phyloP scores from a whole-genome alignment of 73 alveolate genomes.

The Urostyla sp. region DNA sequence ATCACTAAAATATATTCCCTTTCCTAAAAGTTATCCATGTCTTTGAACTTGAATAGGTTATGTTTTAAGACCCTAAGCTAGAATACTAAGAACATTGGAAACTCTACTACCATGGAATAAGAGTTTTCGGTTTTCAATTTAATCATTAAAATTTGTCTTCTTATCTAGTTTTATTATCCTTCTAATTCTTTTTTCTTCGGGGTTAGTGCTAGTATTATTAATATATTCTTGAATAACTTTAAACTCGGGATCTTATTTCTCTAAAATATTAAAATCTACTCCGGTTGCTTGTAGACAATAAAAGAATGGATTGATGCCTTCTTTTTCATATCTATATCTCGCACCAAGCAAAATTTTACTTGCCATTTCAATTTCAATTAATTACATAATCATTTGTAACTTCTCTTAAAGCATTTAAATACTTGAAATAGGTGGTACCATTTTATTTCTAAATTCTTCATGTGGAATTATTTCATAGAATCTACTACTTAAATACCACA shows the following conservation, averaged over 20 bases:
- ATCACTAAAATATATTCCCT: conserved; percentile 96
- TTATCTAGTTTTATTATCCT: conserved; percentile 83
- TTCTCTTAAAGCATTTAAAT: conserved; percentile 50
- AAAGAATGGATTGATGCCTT: conserved; percentile 80
- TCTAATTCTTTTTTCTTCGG: conserved; percentile 59
- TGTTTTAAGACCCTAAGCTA: conserved; percentile 85
- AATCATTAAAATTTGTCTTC: conserved; percentile 72
- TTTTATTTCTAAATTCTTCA: conserved; percentile 77
- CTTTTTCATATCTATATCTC: conserved; percentile 19
- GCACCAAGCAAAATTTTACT: conserved; percentile 88
- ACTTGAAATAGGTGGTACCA: conserved; percentile 76
- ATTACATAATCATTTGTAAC: conserved; percentile 63
- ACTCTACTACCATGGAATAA: conserved; percentile 96
- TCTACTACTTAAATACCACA: conserved; percentile 84
- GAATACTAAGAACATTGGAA: conserved; percentile 90
- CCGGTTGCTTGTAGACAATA: conserved; percentile 70
- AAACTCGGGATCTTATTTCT: conserved; percentile 77
- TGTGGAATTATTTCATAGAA: conserved; percentile 93
- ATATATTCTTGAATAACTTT: conserved; percentile 78
- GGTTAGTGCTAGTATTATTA: conserved; percentile 55
- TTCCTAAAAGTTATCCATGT: conserved; percentile 90
- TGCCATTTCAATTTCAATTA: conserved; percentile 79
- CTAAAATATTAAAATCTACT: conserved; percentile 64
- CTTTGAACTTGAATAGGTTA: conserved; percentile 94
- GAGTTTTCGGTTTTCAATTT: conserved; percentile 75